Conservation (phyloP, 2,329 filamentous ascomycete species). For the Colletotrichum incanum region DNA sequence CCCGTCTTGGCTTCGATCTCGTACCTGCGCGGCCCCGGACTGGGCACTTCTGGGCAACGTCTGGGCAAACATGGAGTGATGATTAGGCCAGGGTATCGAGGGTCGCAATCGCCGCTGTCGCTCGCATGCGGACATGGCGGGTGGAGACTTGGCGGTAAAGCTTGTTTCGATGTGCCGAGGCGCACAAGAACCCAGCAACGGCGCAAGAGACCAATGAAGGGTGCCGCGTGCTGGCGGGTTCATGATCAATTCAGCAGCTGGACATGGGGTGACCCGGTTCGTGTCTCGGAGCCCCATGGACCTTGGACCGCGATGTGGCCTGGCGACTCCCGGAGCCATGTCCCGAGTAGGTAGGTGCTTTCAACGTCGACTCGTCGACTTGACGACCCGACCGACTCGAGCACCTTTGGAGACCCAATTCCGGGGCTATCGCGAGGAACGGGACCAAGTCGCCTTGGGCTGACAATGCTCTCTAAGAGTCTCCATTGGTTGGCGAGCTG, state of each 20-base stretch:
- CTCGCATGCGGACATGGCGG: conserved; percentile 35
- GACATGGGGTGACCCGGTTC: conserved; percentile 25
- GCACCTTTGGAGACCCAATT: not conserved
- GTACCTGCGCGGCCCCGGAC: conserved; percentile 34
- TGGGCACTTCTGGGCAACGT: conserved; percentile 26
- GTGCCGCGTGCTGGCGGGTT: not conserved
- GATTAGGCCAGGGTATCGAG: conserved; percentile 7
- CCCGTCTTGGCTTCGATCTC: conserved; percentile 41
- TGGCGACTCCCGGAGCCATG: conserved; percentile 37
- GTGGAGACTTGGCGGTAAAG: conserved; percentile 42
- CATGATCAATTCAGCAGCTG: not conserved
- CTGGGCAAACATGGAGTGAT: not conserved
- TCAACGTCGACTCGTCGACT: conserved; percentile 20
- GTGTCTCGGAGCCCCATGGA: conserved; percentile 24
- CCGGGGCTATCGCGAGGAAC: conserved; percentile 27
- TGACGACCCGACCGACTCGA: not conserved
- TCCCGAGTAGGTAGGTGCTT: conserved; percentile 43
- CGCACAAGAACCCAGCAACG: not conserved
- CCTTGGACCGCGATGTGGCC: conserved; percentile 14
- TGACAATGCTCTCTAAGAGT: not conserved
- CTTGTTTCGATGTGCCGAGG: conserved; percentile 42
- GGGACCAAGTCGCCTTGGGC: conserved; percentile 3
- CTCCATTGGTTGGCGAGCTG: conserved; percentile 5
- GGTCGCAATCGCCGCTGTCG: conserved; percentile 20
- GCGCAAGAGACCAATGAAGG: not conserved